Evolutionary conservation across 2,329 filamentous ascomycete species (phyloP), one percentile per base, ranked within the genome.

Genomic region (Paraconiothyrium sp.): DNA sequence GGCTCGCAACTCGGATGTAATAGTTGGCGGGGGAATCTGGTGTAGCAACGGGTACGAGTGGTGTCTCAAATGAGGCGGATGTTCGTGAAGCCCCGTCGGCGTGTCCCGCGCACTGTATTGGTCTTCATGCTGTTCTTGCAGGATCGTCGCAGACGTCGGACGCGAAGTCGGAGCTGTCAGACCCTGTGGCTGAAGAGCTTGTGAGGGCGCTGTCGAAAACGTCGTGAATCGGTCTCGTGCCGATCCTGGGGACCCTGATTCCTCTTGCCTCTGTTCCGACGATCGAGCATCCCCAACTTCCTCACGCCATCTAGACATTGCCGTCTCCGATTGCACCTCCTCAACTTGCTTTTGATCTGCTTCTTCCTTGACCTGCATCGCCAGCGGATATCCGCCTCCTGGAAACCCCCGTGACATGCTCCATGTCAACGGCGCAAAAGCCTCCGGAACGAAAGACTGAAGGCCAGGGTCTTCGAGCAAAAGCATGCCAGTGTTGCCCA

Each of bases 401-500:
- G 62, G 34, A 9, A 66, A 57, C 11, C 52, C 46, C 41, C 66
- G 67, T 22, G 63, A 67, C 66, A 69, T 59, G 13, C 60, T 62
- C 72, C 76, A 79, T 14, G 58, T 67, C 27, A 77, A 70, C 24
- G 77, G 78, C 32, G 70, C 63, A 56, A 78, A 79, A 10, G 61
- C 63, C 61, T 79, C 76, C 4, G 68, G 65, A 20, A 69, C 63
- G 58, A 77, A 74, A 24, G 70, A 69, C 54, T 84, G 82, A 35
- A 83, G 67, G 8, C 81, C 80, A 14, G 77, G 71, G 59, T 84
- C 82, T 65, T 84, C 82, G 32, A 84, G 76, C 0, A 83, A 72
- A 43, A 81, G 72, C 81, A 84, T 83, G 5, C 82, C 80, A 2
- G 79, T 81, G 54, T 79, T 78, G 16, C 80, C 79, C 82, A 84